These are phyloP conservation scores for Phytophthora vignae DNA, from an alignment of 352 stramenopile species.

Conservation along the genomic window DNA sequence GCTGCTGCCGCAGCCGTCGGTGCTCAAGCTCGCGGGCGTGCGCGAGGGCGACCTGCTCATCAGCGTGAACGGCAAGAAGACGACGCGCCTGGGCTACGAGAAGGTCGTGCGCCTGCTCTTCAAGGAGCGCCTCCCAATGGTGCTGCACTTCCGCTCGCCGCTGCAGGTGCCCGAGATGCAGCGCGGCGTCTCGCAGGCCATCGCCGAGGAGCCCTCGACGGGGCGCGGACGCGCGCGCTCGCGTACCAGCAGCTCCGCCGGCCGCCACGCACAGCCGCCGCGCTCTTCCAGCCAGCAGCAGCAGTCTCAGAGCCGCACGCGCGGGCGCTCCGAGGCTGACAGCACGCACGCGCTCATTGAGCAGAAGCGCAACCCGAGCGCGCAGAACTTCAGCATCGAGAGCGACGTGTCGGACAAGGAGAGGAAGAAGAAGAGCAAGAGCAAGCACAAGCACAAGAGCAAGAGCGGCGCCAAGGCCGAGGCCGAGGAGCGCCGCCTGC, in stretches of 20 bases:
- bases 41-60: constrained; percentile 75
- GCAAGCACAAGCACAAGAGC: constrained; percentile 29
- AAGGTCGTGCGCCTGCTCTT: constrained; percentile 84
- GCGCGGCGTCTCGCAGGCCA: constrained; percentile 20
- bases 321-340: constrained; percentile 23
- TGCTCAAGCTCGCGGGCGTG: constrained; percentile 78
- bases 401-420: constrained; percentile 18
- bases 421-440: neutral
- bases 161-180: constrained; percentile 27
- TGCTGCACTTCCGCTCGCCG: constrained; percentile 80
- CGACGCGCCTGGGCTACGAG: constrained; percentile 75
- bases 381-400: constrained; percentile 23
- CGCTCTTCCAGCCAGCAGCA: neutral
- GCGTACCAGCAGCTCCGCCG: constrained; percentile 24
- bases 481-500: constrained; percentile 50
- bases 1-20: constrained; percentile 74
- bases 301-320: neutral
- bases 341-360: constrained; percentile 1
- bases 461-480: constrained; percentile 35
- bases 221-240: constrained; percentile 6
- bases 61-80: constrained; percentile 83
- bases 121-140: constrained; percentile 76
- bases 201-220: constrained; percentile 20
- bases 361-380: constrained; percentile 23
- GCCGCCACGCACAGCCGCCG: neutral